Evolutionary conservation across 371 early-diverging fungal species (phyloP).

Genomic region (Syncephalastrum racemosum): DNA sequence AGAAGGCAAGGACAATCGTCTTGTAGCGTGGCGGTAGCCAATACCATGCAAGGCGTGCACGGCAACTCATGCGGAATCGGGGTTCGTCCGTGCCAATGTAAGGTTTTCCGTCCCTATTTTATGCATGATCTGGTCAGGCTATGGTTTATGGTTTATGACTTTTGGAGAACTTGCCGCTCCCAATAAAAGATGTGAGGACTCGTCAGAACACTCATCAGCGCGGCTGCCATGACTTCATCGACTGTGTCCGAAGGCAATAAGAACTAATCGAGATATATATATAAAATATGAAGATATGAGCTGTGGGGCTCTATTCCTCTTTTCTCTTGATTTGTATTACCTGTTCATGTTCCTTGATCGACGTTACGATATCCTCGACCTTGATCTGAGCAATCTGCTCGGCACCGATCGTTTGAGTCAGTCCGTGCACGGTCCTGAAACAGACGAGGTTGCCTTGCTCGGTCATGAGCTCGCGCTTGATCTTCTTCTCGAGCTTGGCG

Average conservation of each 20-base stretch:
- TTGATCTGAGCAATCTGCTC: conserved; percentile 10
- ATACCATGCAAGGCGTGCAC: not conserved
- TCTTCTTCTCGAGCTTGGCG: conserved; percentile 13
- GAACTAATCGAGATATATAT: not conserved
- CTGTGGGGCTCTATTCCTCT: not conserved
- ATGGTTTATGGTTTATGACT: too few relatives aligned
- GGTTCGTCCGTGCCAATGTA: conserved; percentile 13
- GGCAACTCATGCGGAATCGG: not conserved
- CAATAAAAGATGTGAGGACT: conserved; percentile 10
- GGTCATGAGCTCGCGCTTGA: conserved; percentile 12
- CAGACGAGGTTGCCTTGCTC: conserved; percentile 15
- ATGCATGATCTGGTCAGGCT: not conserved
- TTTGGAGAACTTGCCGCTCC: conserved; percentile 12
- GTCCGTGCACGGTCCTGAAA: not conserved
- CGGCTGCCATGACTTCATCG: conserved; percentile 4
- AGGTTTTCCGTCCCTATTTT: conserved; percentile 11
- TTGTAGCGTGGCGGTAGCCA: not conserved
- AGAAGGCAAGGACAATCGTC: not conserved
- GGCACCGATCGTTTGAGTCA: not conserved
- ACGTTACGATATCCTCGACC: not conserved
- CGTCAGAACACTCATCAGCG: not conserved
- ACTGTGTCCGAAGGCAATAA: not conserved
- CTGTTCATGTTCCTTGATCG: too few relatives aligned
- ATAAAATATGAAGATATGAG: not conserved
- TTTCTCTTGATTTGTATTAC: not conserved